Evolutionary conservation across 2,329 filamentous ascomycete species (phyloP).

Genomic region (Phialemonium atrogriseum): DNA sequence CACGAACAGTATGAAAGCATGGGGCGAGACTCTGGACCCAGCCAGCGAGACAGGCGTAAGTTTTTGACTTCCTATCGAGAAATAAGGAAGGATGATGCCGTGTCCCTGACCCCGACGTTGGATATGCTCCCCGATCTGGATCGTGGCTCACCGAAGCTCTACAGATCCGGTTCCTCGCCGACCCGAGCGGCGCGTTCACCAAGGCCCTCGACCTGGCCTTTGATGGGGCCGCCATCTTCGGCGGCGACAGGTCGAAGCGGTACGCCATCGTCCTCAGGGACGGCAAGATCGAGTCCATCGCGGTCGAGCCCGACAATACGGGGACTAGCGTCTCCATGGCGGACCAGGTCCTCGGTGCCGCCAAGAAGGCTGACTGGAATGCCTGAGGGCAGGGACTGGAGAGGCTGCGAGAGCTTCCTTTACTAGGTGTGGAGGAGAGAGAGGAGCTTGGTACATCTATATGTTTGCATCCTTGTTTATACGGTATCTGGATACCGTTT

Average conservation of each 20-base stretch:
- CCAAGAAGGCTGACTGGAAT: too few relatives aligned
- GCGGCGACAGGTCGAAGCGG: constrained; percentile 74
- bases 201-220: constrained; percentile 77
- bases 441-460: too few relatives aligned
- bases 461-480: too few relatives aligned
- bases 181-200: constrained; percentile 72
- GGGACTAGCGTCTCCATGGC: constrained; percentile 52
- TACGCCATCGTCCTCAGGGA: constrained; percentile 79
- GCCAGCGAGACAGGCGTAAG: constrained; percentile 66
- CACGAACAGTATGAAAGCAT: constrained; percentile 71
- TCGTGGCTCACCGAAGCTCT: neutral
- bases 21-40: constrained; percentile 72
- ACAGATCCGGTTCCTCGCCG: constrained; percentile 85
- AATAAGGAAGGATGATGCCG: neutral
- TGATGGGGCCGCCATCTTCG: constrained; percentile 72
- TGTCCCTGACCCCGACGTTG: constrained; percentile 1
- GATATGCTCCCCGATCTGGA: constrained; percentile 1
- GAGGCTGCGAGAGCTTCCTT: too few relatives aligned
- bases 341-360: constrained; percentile 41
- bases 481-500: too few relatives aligned
- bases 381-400: too few relatives aligned
- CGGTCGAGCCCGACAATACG: constrained; percentile 84
- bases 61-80: constrained; percentile 12
- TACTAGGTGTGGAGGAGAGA: too few relatives aligned
- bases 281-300: constrained; percentile 72